Evolutionary conservation across 352 stramenopile species (phyloP).

Genomic region (Plasmopara halstedii): DNA sequence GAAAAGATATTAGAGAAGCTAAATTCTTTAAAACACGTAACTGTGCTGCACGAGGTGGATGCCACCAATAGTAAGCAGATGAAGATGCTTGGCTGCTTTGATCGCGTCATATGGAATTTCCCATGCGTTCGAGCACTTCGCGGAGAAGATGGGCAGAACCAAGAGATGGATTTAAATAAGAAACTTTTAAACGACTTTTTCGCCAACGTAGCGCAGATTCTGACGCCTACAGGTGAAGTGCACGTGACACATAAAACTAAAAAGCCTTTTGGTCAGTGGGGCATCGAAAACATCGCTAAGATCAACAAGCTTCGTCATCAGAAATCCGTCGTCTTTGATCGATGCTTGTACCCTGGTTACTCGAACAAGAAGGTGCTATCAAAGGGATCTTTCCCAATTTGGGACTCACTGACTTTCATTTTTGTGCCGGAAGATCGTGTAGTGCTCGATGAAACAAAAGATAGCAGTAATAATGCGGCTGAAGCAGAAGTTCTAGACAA

Average conservation of each 20-base stretch:
- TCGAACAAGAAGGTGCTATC: conserved; percentile 94
- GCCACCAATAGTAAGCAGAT: conserved; percentile 82
- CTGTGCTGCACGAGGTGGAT: conserved; percentile 86
- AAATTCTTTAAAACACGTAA: conserved; percentile 41
- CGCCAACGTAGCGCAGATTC: conserved; percentile 31
- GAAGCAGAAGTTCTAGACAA: conserved; percentile 5
- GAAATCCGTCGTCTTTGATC: conserved; percentile 90
- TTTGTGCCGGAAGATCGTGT: conserved; percentile 53
- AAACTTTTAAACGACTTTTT: conserved; percentile 89
- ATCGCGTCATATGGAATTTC: conserved; percentile 96
- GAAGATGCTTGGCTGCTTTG: conserved; percentile 59
- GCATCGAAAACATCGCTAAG: conserved; percentile 60
- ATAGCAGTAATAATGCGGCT: conserved; percentile 1
- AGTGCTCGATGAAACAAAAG: conserved; percentile 6
- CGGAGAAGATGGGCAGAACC: conserved; percentile 94
- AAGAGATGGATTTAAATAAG: conserved; percentile 94
- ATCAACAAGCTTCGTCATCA: conserved; percentile 38
- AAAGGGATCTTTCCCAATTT: conserved; percentile 93
- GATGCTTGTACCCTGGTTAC: conserved; percentile 89
- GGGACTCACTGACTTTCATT: conserved; percentile 93
- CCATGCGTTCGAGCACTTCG: conserved; percentile 85
- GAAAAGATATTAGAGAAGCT: conserved; percentile 76
- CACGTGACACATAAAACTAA: conserved; percentile 96
- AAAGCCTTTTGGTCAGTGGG: conserved; percentile 85
- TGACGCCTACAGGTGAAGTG: conserved; percentile 78